Conservation (phyloP, 2,329 filamentous ascomycete species). For the Knoxdaviesia proteae region DNA sequence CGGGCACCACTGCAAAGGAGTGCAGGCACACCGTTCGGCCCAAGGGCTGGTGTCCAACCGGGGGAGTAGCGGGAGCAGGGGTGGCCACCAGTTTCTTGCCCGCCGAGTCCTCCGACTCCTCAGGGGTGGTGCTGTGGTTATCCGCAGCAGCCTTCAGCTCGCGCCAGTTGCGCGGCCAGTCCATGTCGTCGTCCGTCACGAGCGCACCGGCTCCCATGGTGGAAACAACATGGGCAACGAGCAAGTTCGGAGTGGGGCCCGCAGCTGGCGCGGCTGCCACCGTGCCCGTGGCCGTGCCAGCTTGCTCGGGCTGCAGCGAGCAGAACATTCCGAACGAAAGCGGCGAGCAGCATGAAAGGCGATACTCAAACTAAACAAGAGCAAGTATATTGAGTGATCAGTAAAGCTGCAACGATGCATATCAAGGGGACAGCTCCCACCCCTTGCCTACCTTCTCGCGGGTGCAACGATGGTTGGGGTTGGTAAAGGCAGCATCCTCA, state of each 20-base stretch:
- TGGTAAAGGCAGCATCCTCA: conserved; percentile 30
- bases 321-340: conserved; percentile 67
- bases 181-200: conserved; percentile 62
- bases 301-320: conserved; percentile 28
- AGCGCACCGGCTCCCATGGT: conserved; percentile 43
- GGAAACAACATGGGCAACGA: conserved; percentile 61
- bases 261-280: not conserved
- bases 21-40: conserved; percentile 65
- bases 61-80: too few relatives aligned
- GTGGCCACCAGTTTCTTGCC: too few relatives aligned
- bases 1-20: conserved; percentile 59
- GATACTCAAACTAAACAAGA: conserved; percentile 45
- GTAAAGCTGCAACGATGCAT: too few relatives aligned
- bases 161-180: conserved; percentile 46
- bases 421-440: too few relatives aligned
- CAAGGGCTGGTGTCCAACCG: conserved; percentile 46
- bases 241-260: conserved; percentile 18
- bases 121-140: conserved; percentile 5
- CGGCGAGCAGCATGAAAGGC: conserved; percentile 52
- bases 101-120: conserved; percentile 13
- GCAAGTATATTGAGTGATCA: not conserved
- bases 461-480: conserved; percentile 26
- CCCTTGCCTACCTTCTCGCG: conserved; percentile 27
- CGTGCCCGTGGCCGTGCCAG: conserved; percentile 3
- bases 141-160: conserved; percentile 14